These are phyloP conservation scores for Digitaria exilis DNA, from an alignment of 202 grass and related monocot genomes.

Conservation along the genomic window DNA sequence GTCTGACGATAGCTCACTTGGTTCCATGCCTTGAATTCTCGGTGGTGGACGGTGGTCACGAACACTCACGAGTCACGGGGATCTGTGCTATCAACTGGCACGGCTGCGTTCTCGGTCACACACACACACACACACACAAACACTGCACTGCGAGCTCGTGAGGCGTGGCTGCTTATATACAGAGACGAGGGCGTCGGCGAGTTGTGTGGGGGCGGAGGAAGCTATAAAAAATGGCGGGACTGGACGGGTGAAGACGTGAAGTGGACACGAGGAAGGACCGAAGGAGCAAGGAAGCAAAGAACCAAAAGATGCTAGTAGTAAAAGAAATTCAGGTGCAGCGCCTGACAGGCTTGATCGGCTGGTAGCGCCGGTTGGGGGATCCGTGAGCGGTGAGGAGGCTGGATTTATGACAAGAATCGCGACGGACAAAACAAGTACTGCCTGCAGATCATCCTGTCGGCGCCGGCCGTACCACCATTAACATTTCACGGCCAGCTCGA, in stretches of 20 bases:
- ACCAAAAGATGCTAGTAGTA: too few relatives aligned
- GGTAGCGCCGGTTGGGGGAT: conserved; percentile 42
- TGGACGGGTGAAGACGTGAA: conserved; percentile 3
- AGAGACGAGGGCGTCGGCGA: background rate
- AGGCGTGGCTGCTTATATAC: conserved; percentile 17
- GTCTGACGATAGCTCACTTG: conserved; percentile 40
- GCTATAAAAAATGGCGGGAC: conserved; percentile 46
- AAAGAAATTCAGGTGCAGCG: conserved; percentile 25
- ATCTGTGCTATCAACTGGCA: conserved; percentile 11
- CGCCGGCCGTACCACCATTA: conserved; percentile 23
- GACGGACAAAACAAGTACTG: conserved; percentile 5
- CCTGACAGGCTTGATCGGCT: conserved; percentile 22
- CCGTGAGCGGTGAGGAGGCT: conserved; percentile 47
- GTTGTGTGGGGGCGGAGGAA: conserved; percentile 12
- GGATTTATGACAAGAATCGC: conserved; percentile 39
- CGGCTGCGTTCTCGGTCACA: conserved; percentile 11
- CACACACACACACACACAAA: background rate
- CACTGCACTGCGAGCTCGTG: background rate
- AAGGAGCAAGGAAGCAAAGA: conserved; percentile 35
- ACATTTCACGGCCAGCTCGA: background rate
- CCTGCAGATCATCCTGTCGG: conserved; percentile 48
- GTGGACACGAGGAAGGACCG: conserved; percentile 48
- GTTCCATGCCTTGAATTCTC: conserved; percentile 48
- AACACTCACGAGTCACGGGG: conserved; percentile 1
- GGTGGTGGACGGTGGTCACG: background rate